A percentile compares a stretch with the other conserved stretches of the same genome.
Evolutionary conservation across 805 yeast species (phyloP).

Genomic region (Candida sithepensis): DNA sequence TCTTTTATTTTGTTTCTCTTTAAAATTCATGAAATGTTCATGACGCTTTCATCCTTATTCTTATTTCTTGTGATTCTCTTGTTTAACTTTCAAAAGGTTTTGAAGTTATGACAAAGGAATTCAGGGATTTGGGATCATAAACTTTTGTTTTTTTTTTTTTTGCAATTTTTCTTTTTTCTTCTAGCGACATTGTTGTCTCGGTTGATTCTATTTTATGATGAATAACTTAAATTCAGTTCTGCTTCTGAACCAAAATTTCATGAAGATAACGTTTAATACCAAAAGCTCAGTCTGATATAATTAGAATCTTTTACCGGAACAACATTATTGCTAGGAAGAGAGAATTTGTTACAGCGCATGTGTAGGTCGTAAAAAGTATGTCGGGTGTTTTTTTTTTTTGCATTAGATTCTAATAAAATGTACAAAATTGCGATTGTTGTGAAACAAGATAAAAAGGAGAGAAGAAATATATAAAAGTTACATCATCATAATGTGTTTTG

Average conservation of each 20-base stretch:
- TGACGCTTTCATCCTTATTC: constrained; percentile 39
- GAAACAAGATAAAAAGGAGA: too few species aligned
- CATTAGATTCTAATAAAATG: too few species aligned
- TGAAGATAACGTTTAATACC: constrained; percentile 71
- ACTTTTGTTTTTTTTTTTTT: background rate
- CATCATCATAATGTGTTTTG: too few species aligned
- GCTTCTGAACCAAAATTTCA: constrained; percentile 80
- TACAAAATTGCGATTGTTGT: too few species aligned
- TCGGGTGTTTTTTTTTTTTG: too few species aligned
- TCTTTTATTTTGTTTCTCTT: background rate
- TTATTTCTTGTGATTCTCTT: background rate
- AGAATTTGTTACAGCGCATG: too few species aligned
- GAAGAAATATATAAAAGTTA: too few species aligned
- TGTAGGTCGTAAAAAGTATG: too few species aligned
- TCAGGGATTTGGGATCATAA: too few species aligned
- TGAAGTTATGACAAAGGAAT: background rate
- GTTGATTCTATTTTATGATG: constrained; percentile 46
- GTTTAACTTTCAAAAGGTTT: background rate
- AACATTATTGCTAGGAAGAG: too few species aligned
- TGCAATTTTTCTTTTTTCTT: background rate
- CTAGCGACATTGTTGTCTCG: background rate
- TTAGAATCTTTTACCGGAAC: background rate
- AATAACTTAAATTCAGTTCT: constrained; percentile 78
- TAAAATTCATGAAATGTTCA: too few species aligned
- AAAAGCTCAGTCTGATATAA: constrained; percentile 53